Base-by-base conservation (phyloP, 2,329 filamentous ascomycete genomes). In the Fusarium stilboides region DNA sequence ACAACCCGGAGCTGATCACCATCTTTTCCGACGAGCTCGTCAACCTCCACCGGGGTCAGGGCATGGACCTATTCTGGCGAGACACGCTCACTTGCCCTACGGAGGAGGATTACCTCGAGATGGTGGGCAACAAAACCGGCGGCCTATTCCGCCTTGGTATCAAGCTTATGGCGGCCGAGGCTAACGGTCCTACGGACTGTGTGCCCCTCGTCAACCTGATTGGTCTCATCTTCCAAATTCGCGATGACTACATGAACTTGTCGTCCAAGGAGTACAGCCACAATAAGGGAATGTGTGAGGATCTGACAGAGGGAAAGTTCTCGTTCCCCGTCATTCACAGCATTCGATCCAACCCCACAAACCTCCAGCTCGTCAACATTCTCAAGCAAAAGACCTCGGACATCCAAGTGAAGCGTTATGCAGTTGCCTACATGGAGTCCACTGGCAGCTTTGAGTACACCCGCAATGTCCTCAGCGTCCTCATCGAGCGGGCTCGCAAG, bases 251-350 rank as follows among this genome's bases (percentile, higher is more conserved):
- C 82, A 89, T 94, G 79, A 98, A 98, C 79, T 89, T 99, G 43
- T 88, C 86, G 31, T 88, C 86, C 19, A 83, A 82, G n/a, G 86
- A 90, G 75, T 98, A 98, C 84, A 90, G 90, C 37, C 85, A 91
- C 69, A 95, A 97, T 80, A 98, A 98, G 83, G 96, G 95, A 50
- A 88, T 97, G 72, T 97, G 93, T 80, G 95, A 98, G 83, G 96
- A 98, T 80, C 82, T 98, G 73, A 98, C 94, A 1, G 96, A 98
- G 82, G 95, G 95, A 68, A 98, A 98, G 85, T 98, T 98, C 83
- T 95, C 92, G 26, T 98, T 98, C 78, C 94, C 94, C 40, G 91
- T 98, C 75, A 97, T 98, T 75, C 95, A 98, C 82, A 92, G 92
- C 78, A 97, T 98, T 72, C 92, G 93, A 63, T 83, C 91, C 62